Conservation (phyloP, 139 green algal species). For the Mesotaenium endlicherianum region DNA sequence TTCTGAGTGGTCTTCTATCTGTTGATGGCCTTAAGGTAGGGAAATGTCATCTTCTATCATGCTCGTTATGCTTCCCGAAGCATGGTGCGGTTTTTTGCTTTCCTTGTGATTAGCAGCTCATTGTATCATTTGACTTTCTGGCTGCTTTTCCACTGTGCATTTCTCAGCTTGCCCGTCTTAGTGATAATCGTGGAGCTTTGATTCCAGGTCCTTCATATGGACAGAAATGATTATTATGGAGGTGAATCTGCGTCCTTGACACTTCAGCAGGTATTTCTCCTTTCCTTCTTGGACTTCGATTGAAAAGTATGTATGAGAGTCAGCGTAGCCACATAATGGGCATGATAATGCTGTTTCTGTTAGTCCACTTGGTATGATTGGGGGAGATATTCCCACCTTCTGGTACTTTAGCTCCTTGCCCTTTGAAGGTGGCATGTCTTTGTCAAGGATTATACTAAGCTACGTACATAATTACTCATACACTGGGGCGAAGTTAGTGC, state of each 20-base stretch:
- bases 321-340: too few species aligned
- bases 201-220: slow-evolving; percentile 89
- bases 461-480: too few species aligned
- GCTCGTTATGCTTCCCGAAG: neutral
- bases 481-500: too few species aligned
- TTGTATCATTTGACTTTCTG: neutral
- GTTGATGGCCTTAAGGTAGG: slow-evolving; percentile 87
- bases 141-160: neutral
- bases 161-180: neutral
- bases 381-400: too few species aligned
- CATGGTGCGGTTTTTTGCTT: neutral
- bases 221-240: slow-evolving; percentile 98
- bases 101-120: neutral
- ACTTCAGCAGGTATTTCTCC: slow-evolving; percentile 88
- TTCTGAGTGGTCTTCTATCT: slow-evolving; percentile 91
- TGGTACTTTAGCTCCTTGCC: too few species aligned
- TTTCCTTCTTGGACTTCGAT: too few species aligned
- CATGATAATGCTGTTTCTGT: too few species aligned
- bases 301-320: too few species aligned
- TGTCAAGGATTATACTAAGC: too few species aligned
- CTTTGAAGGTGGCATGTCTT: too few species aligned
- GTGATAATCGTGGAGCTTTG: neutral
- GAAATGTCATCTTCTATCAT: neutral
- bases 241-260: slow-evolving; percentile 90
- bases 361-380: too few species aligned